These are phyloP conservation scores for Flaveria trinervia DNA, from an alignment of 129 eudicot species.

Conservation along the genomic window DNA sequence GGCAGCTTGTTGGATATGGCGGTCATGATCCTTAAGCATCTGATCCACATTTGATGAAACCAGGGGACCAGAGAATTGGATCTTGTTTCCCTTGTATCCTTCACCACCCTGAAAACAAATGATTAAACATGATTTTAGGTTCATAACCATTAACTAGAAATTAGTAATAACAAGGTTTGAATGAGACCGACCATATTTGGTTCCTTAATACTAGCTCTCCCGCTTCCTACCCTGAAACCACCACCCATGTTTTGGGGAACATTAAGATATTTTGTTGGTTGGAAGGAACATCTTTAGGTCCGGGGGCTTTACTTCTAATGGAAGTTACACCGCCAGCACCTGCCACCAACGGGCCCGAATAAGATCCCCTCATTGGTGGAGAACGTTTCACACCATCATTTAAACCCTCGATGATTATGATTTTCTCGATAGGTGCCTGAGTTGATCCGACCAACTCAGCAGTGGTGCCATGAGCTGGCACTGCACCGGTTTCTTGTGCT, in stretches of 20 bases:
- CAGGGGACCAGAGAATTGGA: conserved; percentile 82
- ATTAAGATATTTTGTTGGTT: conserved; percentile 33
- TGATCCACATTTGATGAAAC: conserved; percentile 73
- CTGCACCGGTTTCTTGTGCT: conserved; percentile 47
- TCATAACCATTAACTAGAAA: not conserved
- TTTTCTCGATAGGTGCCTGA: conserved; percentile 56
- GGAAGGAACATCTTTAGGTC: conserved; percentile 30
- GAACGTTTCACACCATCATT: conserved; percentile 48
- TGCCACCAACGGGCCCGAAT: conserved; percentile 75
- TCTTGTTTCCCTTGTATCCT: conserved; percentile 53
- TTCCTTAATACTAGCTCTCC: conserved; percentile 50
- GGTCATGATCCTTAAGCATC: conserved; percentile 90
- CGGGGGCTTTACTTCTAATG: conserved; percentile 28
- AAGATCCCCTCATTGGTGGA: conserved; percentile 46
- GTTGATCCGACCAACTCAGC: conserved; percentile 53
- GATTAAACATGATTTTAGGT: not conserved
- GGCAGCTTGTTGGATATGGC: conserved; percentile 76
- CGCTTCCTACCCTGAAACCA: conserved; percentile 47
- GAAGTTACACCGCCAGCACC: conserved; percentile 40
- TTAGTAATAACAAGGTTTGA: not conserved
- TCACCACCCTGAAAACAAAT: conserved; percentile 43
- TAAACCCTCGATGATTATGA: conserved; percentile 26
- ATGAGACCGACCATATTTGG: conserved; percentile 50
- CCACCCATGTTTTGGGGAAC: conserved; percentile 33
- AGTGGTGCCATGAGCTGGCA: conserved; percentile 61